Evolutionary conservation across 1,139 yeast genomes (phyloP).

Genomic region (Zygoascus hellenicus): DNA sequence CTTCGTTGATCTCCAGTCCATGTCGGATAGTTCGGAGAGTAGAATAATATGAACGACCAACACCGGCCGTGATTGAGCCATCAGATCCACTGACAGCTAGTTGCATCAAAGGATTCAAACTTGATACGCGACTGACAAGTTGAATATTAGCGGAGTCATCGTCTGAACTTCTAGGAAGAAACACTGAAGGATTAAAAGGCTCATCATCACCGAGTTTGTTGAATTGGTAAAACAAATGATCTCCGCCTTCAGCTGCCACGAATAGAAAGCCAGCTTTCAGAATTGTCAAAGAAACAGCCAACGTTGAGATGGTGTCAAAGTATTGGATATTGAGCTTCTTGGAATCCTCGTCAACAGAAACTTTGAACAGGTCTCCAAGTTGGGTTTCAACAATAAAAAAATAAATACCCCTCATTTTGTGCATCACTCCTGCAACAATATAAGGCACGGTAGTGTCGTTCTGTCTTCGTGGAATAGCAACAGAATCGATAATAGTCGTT

Average conservation of each 20-base stretch:
- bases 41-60: slow-evolving; percentile 38
- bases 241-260: slow-evolving; percentile 58
- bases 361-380: slow-evolving; percentile 72
- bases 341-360: slow-evolving; percentile 40
- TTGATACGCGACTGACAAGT: slow-evolving; percentile 47
- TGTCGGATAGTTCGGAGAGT: slow-evolving; percentile 49
- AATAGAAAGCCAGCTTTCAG: slow-evolving; percentile 72
- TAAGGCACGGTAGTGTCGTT: slow-evolving; percentile 29
- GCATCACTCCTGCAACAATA: slow-evolving; percentile 56
- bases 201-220: slow-evolving; percentile 64
- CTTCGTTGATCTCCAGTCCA: slow-evolving; percentile 54
- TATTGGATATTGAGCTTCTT: slow-evolving; percentile 44
- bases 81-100: slow-evolving; percentile 37
- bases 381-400: slow-evolving; percentile 69
- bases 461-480: slow-evolving; percentile 20
- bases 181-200: slow-evolving; percentile 24
- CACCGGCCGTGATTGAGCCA: slow-evolving; percentile 34
- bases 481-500: slow-evolving; percentile 32
- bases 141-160: slow-evolving; percentile 51
- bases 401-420: slow-evolving; percentile 43
- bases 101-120: slow-evolving; percentile 55
- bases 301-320: slow-evolving; percentile 65
- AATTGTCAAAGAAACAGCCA: slow-evolving; percentile 50
- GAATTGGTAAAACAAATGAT: slow-evolving; percentile 67
- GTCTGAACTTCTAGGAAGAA: slow-evolving; percentile 6